Base-by-base conservation (phyloP, 225 moss, liverwort and hornwort species). In the Asterella californica region DNA sequence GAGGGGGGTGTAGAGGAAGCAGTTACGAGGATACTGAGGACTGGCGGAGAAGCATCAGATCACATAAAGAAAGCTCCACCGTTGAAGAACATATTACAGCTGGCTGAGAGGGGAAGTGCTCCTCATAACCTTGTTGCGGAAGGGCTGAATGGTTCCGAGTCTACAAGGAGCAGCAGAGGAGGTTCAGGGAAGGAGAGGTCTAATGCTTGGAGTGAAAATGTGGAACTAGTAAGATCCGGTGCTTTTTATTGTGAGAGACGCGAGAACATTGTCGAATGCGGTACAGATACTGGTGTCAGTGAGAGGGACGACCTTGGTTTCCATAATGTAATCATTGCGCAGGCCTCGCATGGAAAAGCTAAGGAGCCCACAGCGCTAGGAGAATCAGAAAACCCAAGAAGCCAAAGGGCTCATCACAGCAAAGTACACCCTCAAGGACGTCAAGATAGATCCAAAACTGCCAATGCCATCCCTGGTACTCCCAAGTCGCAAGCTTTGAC, bases 211-310 rank as follows among this genome's bases (percentile, higher is more conserved):
- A 76, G 53, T 30, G 76, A 80, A 21, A 60, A 87, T 79, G 73
- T 87, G 83, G 62, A 62, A 54, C 75, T 54, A 76, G 74, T 72
- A 48, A 62, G 76, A 67, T 69, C 81, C 17, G 74, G 75, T 25
- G 47, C 63, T 49, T 80, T 60, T 62, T 70, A 63, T 52, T 78
- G 60, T 19, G n/a, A n/a, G n/a, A n/a, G n/a, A n/a, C 72, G 65
- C 9, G 83, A 87, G 36, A 72, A 83, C 47, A 77, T 78, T 12
- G 81, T 81, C 67, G 84, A 87, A 87, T 82, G 87, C 78, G 74
- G 65, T 45, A 77, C 82, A 38, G 72, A 81, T 78, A 71, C 79
- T 53, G 79, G 65, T 69, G 84, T 76, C 46, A 76, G 61, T 62
- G 24, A 59, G 36, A 37, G 81, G 33, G 79, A 87, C 10, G 87